phyloP scores from a whole-genome alignment of 1,284 basidiomycete genomes.

The Moesziomyces sp. region DNA sequence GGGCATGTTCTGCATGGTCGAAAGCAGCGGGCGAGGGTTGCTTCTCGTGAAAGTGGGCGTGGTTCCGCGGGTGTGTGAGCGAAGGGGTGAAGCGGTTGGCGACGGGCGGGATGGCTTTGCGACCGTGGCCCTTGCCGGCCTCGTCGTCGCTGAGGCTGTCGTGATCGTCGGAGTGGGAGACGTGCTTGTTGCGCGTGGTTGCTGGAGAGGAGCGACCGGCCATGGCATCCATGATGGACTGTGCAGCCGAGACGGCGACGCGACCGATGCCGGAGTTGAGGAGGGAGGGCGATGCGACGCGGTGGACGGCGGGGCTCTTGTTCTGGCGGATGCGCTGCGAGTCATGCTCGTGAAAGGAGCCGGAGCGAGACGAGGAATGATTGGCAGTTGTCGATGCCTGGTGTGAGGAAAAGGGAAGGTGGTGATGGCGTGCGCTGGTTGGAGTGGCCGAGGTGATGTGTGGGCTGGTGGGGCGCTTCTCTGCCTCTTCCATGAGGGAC shows the following conservation, averaged over 20 bases:
- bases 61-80: slow-evolving; percentile 25
- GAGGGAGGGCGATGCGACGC: slow-evolving; percentile 33
- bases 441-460: slow-evolving; percentile 53
- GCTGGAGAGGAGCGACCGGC: slow-evolving; percentile 51
- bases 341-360: slow-evolving; percentile 32
- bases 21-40: slow-evolving; percentile 1
- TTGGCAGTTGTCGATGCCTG: not conserved
- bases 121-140: slow-evolving; percentile 55
- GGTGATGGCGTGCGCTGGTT: slow-evolving; percentile 40
- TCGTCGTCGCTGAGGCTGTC: slow-evolving; percentile 53
- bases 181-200: slow-evolving; percentile 18
- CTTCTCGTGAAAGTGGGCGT: slow-evolving; percentile 20
- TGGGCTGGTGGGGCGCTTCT: slow-evolving; percentile 53
- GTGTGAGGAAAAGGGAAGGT: slow-evolving; percentile 11
- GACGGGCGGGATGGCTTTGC: slow-evolving; percentile 27
- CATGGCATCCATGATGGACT: slow-evolving; percentile 56
- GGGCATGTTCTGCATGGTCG: slow-evolving; percentile 16
- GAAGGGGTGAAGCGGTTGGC: slow-evolving; percentile 49
- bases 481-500: slow-evolving; percentile 36
- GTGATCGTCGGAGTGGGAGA: slow-evolving; percentile 7
- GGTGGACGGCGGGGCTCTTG: slow-evolving; percentile 20
- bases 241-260: slow-evolving; percentile 52
- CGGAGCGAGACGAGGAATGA: slow-evolving; percentile 15
- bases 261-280: slow-evolving; percentile 48
- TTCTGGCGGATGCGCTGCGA: slow-evolving; percentile 12